A percentile compares a stretch with the other conserved stretches of the same genome.
These are phyloP conservation scores for Peterozyma xylosa DNA, from an alignment of 805 yeast species.

Conservation along the genomic window DNA sequence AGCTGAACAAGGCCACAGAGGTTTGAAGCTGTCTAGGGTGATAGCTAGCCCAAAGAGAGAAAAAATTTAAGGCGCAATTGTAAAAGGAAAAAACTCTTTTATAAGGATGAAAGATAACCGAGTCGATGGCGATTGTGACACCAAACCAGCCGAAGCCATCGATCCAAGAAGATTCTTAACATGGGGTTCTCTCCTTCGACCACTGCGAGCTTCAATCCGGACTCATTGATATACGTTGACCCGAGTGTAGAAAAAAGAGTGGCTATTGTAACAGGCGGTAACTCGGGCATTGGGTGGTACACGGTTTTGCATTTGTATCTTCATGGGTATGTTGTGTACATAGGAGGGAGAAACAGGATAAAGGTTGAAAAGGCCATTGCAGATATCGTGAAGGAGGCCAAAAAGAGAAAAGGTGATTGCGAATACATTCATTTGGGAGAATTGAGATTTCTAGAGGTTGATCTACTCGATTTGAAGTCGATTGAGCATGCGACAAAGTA, in stretches of 20 bases:
- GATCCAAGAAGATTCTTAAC: too few species aligned
- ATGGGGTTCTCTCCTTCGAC: constrained; percentile 4
- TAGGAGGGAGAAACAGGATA: constrained; percentile 60
- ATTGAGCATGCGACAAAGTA: constrained; percentile 42
- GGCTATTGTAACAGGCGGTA: constrained; percentile 76
- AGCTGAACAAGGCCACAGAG: too few species aligned
- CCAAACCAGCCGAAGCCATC: too few species aligned
- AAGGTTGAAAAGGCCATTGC: constrained; percentile 51
- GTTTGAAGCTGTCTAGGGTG: too few species aligned
- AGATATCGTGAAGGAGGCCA: constrained; percentile 50
- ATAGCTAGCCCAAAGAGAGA: too few species aligned
- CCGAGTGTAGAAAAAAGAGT: constrained; percentile 50
- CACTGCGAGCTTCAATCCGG: constrained; percentile 30
- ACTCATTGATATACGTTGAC: constrained; percentile 51
- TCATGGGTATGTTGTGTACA: constrained; percentile 71
- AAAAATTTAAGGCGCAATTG: too few species aligned
- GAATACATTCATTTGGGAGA: constrained; percentile 34
- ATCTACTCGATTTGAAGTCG: constrained; percentile 39
- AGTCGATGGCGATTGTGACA: too few species aligned
- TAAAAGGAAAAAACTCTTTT: too few species aligned
- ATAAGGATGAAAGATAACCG: too few species aligned
- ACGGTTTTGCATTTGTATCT: constrained; percentile 68
- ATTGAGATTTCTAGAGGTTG: constrained; percentile 44
- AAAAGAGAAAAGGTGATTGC: constrained; percentile 16
- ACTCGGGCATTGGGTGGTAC: constrained; percentile 73